Evolutionary conservation across 2,329 filamentous ascomycete genomes (phyloP), one percentile per base, ranked within the genome.

Genomic region (Magnaporthales sp.): DNA sequence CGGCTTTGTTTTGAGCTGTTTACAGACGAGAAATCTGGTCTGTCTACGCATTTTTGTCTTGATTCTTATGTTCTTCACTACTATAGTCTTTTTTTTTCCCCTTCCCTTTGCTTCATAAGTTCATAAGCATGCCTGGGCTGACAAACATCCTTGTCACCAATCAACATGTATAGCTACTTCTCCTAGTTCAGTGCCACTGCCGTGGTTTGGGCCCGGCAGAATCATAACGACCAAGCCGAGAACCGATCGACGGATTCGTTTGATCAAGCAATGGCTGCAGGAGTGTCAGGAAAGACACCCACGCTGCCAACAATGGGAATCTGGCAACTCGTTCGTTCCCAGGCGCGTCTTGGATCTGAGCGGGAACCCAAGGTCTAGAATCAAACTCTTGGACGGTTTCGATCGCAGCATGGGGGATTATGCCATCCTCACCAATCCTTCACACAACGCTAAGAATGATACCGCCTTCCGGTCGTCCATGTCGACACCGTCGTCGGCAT

Each of bases 321-420:
- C 51, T n/a, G 63, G 38, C 63, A 27, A 29, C 26, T 29, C 27
- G 22, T 31, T 62, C n/a, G 62, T 63, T 15, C 64, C 64, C n/a
- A 60, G 54, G 64, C 56, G 64, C 27, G 29, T 65, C 7, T 54
- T 65, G 30, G 64, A 65, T 26, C 29, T 65, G 29, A 60, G 64
- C 54, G 64, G 64, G 29, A 65, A 65, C 27, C 64, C 64, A 19
- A 58, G 64, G 64, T 65, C 64, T 30, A 51, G 51, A 56, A 30
- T 65, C 15, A 65, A n/a, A 54, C 27, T 65, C 9, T 26, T 65
- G 15, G 64, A 65, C 24, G 46, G 27, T 6, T 60, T 60, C 27
- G 64, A 65, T 32, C 26, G 13, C 30, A 31, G 26, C 51, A 32
- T 10, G 24, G 62, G 62, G 10, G 62, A 63, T 15, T 63, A 63